These are phyloP conservation scores for Cytospora chrysosperma DNA, from an alignment of 2,329 filamentous ascomycete species.

Conservation along the genomic window DNA sequence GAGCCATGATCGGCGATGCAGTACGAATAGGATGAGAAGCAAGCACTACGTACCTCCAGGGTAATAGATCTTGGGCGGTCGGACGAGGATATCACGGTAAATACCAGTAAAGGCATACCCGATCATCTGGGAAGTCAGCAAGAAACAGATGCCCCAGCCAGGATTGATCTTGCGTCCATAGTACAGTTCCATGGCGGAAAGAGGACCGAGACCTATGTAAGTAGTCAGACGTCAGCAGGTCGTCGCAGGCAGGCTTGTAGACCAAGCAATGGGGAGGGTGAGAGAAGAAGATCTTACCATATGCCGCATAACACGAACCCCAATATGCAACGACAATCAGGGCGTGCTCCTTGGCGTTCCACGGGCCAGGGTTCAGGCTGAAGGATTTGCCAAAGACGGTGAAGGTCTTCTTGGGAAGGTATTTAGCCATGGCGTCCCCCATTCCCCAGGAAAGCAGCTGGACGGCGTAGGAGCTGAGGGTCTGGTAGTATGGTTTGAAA, in stretches of 20 bases:
- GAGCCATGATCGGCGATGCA: neutral
- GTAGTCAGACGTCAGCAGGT: constrained; percentile 30
- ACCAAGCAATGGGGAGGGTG: no score
- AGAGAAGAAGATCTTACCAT: neutral
- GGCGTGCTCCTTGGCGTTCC: constrained; percentile 36
- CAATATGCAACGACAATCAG: constrained; percentile 35
- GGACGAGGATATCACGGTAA: constrained; percentile 32
- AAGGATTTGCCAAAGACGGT: constrained; percentile 32
- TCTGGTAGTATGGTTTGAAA: constrained; percentile 34
- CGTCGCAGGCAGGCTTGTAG: neutral
- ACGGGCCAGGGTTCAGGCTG: constrained; percentile 35
- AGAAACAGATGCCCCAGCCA: constrained; percentile 33
- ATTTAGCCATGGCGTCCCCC: constrained; percentile 31
- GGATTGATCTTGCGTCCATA: constrained; percentile 30
- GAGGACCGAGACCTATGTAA: constrained; percentile 32
- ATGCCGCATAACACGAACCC: constrained; percentile 25
- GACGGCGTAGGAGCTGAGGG: constrained; percentile 32
- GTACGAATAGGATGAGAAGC: neutral
- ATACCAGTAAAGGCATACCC: constrained; percentile 33
- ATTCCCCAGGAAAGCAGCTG: constrained; percentile 36
- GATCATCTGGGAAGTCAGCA: constrained; percentile 34
- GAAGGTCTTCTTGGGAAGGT: constrained; percentile 29
- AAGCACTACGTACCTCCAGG: constrained; percentile 26
- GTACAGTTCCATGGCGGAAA: constrained; percentile 33
- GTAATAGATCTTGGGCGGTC: constrained; percentile 34